Evolutionary conservation across 2,329 filamentous ascomycete species (phyloP), one percentile per base, ranked within the genome.

Genomic region (Sporothrix globosa): DNA sequence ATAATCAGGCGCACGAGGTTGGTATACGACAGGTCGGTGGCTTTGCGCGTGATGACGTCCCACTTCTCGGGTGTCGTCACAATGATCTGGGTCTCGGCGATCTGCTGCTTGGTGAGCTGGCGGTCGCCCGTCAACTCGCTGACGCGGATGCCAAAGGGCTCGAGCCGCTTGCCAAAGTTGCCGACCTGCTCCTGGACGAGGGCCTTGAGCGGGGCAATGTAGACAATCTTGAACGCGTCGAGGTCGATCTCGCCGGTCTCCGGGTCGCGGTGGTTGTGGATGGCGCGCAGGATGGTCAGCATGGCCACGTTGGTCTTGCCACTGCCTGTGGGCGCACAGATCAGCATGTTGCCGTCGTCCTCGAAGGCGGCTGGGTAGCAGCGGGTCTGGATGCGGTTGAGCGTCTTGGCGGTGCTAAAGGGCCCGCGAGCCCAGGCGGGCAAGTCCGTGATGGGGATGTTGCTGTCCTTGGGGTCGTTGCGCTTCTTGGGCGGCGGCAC

Each of bases 271-370:
- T 99, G 91, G 83, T 98, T 99, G 72, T 96, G 96, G 77, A 99
- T 93, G 79, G 99, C 96, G 73, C 95, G 92, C 52, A 99, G 86
- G 77, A 99, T 98, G 1, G 95, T 91, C 73, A 99, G 85, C 95
- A 99, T 98, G 54, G 95, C 95, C 67, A 99, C 96, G 77, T 99
- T 99, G 1, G 96, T 99, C 83, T 99, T 99, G 78, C 96, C 96
- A 79, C 93, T 97, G 75, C 96, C 96, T 66, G 96, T 99, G 1
- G 96, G 96, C 7, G 96, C 96, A 79, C 96, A 99, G 77, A 99
- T 91, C 70, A 99, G 90, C 92, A 99, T 93, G 78, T 99, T 99
- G 44, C 93, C 95, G 78, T 99, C 96, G 72, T 95, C 92, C 72
- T 93, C 87, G 77, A 99, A 99, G 0, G 96, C 96, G 2, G 92